These are phyloP conservation scores for Penicillium sp. DNA, from an alignment of 2,329 filamentous ascomycete genomes.

Conservation along the genomic window DNA sequence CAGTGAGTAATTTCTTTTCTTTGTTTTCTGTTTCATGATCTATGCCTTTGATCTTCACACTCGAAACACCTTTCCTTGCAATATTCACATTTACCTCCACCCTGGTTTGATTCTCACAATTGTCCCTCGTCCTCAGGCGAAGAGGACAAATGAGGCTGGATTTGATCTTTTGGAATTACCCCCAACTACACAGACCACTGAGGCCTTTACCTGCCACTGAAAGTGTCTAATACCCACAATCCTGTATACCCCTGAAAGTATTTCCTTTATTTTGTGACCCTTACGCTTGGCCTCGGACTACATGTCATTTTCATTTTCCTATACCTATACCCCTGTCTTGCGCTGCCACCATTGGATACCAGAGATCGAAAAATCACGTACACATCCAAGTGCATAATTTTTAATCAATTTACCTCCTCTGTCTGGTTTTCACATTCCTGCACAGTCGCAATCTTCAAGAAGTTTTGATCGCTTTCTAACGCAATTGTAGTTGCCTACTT, in stretches of 20 bases:
- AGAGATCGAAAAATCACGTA: conserved; percentile 5
- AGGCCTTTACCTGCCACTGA: conserved; percentile 1
- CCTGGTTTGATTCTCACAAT: conserved; percentile 1
- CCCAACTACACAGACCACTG: not conserved
- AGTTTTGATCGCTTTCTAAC: conserved; percentile 8
- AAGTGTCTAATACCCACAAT: conserved; percentile 8
- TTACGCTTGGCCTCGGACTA: not conserved
- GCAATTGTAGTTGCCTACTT: conserved; percentile 37
- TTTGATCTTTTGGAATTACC: not conserved
- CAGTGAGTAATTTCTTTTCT: conserved; percentile 39
- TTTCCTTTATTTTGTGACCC: not conserved
- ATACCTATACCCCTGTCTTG: not conserved
- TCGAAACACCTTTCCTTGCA: not conserved
- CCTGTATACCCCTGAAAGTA: conserved; percentile 18
- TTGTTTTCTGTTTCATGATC: conserved; percentile 13
- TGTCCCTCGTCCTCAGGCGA: not conserved
- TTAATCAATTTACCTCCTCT: conserved; percentile 14
- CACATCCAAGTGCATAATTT: conserved; percentile 19
- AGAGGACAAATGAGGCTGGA: not conserved
- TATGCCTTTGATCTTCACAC: not conserved
- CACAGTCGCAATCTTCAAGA: not conserved
- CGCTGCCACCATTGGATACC: not conserved
- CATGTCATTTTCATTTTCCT: conserved; percentile 1
- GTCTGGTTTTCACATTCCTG: not conserved
- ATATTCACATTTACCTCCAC: conserved; percentile 6